These are phyloP conservation scores for Holtermanniella nyarrowii DNA, from an alignment of 768 basidiomycete species.

Conservation along the genomic window DNA sequence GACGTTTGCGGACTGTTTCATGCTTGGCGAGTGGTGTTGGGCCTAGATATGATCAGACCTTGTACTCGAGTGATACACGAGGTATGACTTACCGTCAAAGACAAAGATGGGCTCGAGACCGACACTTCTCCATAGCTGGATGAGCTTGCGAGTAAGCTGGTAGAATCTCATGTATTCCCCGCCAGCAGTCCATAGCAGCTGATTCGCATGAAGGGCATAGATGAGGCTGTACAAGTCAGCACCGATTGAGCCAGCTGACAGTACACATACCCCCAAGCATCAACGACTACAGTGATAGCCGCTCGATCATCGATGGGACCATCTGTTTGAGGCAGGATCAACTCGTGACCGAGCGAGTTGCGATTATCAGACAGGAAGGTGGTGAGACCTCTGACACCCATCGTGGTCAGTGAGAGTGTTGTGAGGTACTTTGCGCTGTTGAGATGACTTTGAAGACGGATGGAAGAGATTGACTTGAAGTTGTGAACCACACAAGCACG, in stretches of 20 bases:
- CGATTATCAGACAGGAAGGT: slow-evolving; percentile 39
- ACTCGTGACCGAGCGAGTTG: slow-evolving; percentile 23
- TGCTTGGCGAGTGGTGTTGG: slow-evolving; percentile 36
- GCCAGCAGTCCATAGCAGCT: slow-evolving; percentile 35
- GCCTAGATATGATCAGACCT: slow-evolving; percentile 17
- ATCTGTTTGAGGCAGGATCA: slow-evolving; percentile 12
- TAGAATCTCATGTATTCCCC: slow-evolving; percentile 39
- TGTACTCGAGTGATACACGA: neutral
- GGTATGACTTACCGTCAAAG: slow-evolving; percentile 38
- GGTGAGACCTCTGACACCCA: slow-evolving; percentile 40
- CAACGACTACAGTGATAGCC: slow-evolving; percentile 30
- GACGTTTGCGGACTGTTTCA: slow-evolving; percentile 24
- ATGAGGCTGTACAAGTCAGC: slow-evolving; percentile 27
- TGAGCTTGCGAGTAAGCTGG: slow-evolving; percentile 19
- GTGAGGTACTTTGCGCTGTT: no score
- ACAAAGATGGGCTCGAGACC: slow-evolving; percentile 38
- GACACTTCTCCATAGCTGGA: slow-evolving; percentile 28
- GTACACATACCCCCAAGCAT: slow-evolving; percentile 39
- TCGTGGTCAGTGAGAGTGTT: no score
- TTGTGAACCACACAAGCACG: no score
- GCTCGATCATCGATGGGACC: slow-evolving; percentile 1
- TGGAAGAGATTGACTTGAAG: no score
- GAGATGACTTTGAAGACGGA: no score
- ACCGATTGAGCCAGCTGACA: neutral
- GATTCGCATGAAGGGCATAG: slow-evolving; percentile 31